A percentile compares a stretch with the other conserved stretches of the same genome.
These are phyloP conservation scores for Casuarina cunninghamiana DNA, from an alignment of 306 rosid species.

Conservation along the genomic window DNA sequence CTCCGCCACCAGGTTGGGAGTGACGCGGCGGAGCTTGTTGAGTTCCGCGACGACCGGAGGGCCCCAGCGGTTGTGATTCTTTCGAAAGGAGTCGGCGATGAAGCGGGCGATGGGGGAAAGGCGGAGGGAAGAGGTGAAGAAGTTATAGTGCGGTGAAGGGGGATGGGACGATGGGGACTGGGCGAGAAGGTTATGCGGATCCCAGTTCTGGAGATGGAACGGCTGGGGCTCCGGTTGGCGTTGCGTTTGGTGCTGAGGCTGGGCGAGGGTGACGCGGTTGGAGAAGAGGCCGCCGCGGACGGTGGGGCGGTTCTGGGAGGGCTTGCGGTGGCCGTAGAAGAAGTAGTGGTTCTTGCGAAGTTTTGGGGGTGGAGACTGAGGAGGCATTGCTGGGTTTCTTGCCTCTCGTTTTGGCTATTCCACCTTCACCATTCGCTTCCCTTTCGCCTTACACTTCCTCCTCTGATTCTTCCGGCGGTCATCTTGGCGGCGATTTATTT, in stretches of 20 bases:
- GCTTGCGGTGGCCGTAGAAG: conserved; percentile 82
- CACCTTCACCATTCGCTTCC: neutral
- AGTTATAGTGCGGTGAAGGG: conserved; percentile 17
- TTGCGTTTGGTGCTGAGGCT: conserved; percentile 26
- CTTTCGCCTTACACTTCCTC: neutral
- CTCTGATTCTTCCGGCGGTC: too few species aligned
- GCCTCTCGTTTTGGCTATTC: neutral
- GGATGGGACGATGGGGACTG: conserved; percentile 21
- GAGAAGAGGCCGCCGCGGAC: conserved; percentile 74
- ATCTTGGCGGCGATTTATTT: too few species aligned
- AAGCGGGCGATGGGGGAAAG: conserved; percentile 78
- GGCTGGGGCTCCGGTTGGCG: conserved; percentile 27
- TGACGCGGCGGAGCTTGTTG: conserved; percentile 71
- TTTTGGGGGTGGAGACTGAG: conserved; percentile 44
- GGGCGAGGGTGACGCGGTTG: conserved; percentile 42
- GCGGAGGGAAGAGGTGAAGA: conserved; percentile 38
- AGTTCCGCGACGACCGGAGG: conserved; percentile 59
- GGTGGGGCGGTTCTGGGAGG: conserved; percentile 69
- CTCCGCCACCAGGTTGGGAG: conserved; percentile 71
- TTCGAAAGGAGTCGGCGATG: conserved; percentile 66
- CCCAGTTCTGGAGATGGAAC: conserved; percentile 65
- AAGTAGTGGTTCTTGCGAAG: conserved; percentile 41
- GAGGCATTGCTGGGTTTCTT: conserved; percentile 48
- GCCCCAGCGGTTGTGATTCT: conserved; percentile 55
- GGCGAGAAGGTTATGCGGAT: conserved; percentile 48